Evolutionary conservation across 2,329 filamentous ascomycete genomes (phyloP), one percentile per base, ranked within the genome.

Genomic region (Fusarium sp.): DNA sequence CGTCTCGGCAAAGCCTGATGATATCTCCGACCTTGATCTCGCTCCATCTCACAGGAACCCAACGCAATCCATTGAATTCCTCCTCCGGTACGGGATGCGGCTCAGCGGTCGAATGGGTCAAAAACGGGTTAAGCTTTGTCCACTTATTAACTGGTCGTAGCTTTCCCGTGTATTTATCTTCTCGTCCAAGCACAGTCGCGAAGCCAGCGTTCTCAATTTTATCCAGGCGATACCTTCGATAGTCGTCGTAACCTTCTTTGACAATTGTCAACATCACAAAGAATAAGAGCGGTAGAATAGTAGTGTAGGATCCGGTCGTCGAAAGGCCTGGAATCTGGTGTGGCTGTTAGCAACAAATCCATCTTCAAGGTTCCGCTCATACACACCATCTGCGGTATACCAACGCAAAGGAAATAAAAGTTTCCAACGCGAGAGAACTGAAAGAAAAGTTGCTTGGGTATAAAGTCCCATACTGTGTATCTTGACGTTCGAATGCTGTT

Each of bases 221-320:
- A 79, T 97, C 94, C 52, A 97, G 85, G 22, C 92, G 89, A 82
- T 96, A 93, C 69, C 94, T 88, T 76, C 93, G 90, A 77, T 92
- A 91, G 81, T 97, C 94, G 80, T 97, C 94, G 76, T 94, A 96
- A 0, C 94, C 94, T 83, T 97, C 94, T 80, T 97, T 97, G 35
- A 87, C 87, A 77, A 97, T 93, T 1, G 94, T 96, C 66, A 97
- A 86, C 41, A 91, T 85, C 45, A 97, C 93, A 80, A 95, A 95
- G 81, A 95, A 92, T 69, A 93, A 80, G 28, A 95, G 83, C 0
- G 93, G 93, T 36, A 94, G 85, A 74, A 95, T 91, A 3, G 93
- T 95, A 9, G 93, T 95, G 76, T 90, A 94, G 44, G 82, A 91
- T 80, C 93, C 93, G 11, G 93, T 94, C 6, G 93, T 95, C 80